Base-by-base conservation (phyloP, 1,139 yeast species). In the Taphrina betulina region DNA sequence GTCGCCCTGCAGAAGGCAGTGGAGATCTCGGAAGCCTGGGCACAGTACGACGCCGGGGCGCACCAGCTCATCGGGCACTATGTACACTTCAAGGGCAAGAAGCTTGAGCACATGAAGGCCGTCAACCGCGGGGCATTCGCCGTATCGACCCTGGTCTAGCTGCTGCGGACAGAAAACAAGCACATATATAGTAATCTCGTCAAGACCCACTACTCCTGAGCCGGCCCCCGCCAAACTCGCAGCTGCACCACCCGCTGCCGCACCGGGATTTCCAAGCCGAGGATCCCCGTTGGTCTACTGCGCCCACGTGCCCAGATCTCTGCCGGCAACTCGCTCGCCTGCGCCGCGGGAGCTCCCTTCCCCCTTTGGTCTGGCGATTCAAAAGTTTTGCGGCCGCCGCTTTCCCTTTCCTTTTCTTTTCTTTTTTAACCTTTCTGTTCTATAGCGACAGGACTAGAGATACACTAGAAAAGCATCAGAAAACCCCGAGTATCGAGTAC, bases 361-460 rank as follows among this genome's bases (percentile, higher is more conserved):
- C n/a, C n/a, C n/a, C n/a, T n/a, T n/a, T n/a, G n/a, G n/a, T n/a
- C n/a, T n/a, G 31, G 31, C 31, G 7, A 28, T 8, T 28, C 12
- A 8, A 8, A 28, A 8, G 7, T 28, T 28, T 28, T 12, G 31
- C 31, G 12, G 31, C 31, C 7, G 12, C 12, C 31, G 31, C 44
- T 24, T n/a, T 16, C 31, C 35, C 45, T 16, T 41, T 4, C 45
- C 22, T 26, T n/a, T 41, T 16, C 23, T 14, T 33, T 31, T 31
- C 14, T 43, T 28, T 20, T 31, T 31, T 20, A 43, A 43, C 48
- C 48, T 43, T 14, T 37, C 29, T 37, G 20, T 37, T 31, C 17
- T 23, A 31, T 43, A 22, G 48, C 34, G 48, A 43, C 48, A 43
- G 48, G 31, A n/a, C n/a, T n/a, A 37, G 48, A 43, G 22, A 41